Conservation (phyloP, 176 grass and related monocot species). For the Juncus inflexus region DNA sequence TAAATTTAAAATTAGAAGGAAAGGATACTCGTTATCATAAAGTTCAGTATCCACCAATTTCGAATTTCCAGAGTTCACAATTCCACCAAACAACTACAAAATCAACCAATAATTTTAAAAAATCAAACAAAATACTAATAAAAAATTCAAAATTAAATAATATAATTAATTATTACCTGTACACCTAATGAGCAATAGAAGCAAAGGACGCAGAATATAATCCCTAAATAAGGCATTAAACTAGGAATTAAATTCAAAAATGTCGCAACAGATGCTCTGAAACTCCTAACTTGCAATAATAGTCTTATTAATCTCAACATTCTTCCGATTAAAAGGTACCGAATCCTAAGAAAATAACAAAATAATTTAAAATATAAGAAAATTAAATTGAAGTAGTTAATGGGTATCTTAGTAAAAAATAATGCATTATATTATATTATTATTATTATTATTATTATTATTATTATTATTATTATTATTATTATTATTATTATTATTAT, state of each 20-base stretch:
- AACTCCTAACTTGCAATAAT: slow-evolving; percentile 71
- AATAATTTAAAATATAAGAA: slow-evolving; percentile 10
- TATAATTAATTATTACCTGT: slow-evolving; percentile 46
- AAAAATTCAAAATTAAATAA: slow-evolving; percentile 8
- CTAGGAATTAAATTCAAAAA: slow-evolving; percentile 91
- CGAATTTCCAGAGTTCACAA: slow-evolving; percentile 72
- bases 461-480: no score
- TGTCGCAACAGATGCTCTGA: slow-evolving; percentile 91
- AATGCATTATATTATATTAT: no score
- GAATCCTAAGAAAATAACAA: slow-evolving; percentile 58
- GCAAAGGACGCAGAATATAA: slow-evolving; percentile 82
- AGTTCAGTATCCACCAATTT: slow-evolving; percentile 71
- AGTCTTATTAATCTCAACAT: slow-evolving; percentile 90
- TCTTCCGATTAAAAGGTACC: slow-evolving; percentile 94
- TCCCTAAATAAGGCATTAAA: slow-evolving; percentile 94
- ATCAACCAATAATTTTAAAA: slow-evolving; percentile 12
- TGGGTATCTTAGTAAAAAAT: no score
- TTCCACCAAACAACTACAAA: slow-evolving; percentile 91
- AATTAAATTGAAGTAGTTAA: slow-evolving; percentile 22
- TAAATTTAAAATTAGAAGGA: background rate
- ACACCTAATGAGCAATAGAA: slow-evolving; percentile 91
- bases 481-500: no score
- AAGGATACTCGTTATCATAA: slow-evolving; percentile 78
- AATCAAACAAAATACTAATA: background rate
- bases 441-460: no score